These are phyloP conservation scores for Wickerhamiella lipophila DNA, from an alignment of 805 yeast species.

Conservation along the genomic window DNA sequence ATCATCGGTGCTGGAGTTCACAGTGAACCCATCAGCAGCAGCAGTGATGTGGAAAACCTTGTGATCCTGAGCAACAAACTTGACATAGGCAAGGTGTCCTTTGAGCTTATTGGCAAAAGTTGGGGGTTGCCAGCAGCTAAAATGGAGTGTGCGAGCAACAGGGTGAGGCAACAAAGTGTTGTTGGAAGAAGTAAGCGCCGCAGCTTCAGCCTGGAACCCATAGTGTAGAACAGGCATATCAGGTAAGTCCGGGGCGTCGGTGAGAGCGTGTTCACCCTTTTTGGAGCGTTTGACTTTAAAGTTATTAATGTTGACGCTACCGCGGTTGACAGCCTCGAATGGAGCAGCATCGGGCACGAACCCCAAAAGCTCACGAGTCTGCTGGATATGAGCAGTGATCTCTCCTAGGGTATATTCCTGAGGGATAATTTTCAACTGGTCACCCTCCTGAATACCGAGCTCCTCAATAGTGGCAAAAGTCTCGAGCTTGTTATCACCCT, in stretches of 20 bases:
- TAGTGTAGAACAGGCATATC: slow-evolving; percentile 18
- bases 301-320: slow-evolving; percentile 21
- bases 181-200: slow-evolving; percentile 13
- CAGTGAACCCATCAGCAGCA: slow-evolving; percentile 64
- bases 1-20: slow-evolving; percentile 53
- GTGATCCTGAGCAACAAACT: slow-evolving; percentile 65
- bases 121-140: slow-evolving; percentile 83
- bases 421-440: slow-evolving; percentile 38
- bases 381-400: slow-evolving; percentile 49
- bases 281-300: slow-evolving; percentile 21
- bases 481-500: slow-evolving; percentile 29
- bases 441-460: slow-evolving; percentile 27
- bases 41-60: slow-evolving; percentile 70
- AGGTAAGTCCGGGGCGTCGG: slow-evolving; percentile 12
- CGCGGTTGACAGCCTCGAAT: slow-evolving; percentile 19
- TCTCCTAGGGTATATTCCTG: slow-evolving; percentile 48
- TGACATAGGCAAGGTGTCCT: slow-evolving; percentile 75
- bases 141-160: slow-evolving; percentile 44
- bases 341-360: slow-evolving; percentile 29
- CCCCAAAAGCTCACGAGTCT: slow-evolving; percentile 50
- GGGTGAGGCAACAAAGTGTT: slow-evolving; percentile 22
- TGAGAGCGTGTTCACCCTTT: slow-evolving; percentile 13
- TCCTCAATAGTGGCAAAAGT: slow-evolving; percentile 25
- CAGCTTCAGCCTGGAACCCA: background rate
- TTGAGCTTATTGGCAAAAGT: slow-evolving; percentile 45